Percentiles rank a stretch among this genome's conserved stretches.
Evolutionary conservation across 2,329 filamentous ascomycete genomes (phyloP).

Genomic region (Cryphonectria naterciae): DNA sequence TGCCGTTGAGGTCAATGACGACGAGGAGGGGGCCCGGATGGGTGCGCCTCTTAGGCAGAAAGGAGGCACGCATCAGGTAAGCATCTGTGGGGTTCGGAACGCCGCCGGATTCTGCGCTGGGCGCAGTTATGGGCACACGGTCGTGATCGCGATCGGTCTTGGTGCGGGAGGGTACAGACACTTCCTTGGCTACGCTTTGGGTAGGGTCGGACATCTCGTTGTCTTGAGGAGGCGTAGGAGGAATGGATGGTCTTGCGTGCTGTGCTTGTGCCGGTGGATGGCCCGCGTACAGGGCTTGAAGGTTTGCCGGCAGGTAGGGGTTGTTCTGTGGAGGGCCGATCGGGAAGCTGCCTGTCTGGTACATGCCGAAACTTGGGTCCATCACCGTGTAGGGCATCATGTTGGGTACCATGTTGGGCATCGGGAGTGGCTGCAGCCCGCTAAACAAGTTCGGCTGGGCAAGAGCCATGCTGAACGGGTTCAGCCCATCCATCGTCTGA

Average conservation of each 20-base stretch:
- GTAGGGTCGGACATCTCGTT: neutral
- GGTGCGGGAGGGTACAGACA: neutral
- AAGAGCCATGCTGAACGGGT: constrained; percentile 11
- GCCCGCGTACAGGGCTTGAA: neutral
- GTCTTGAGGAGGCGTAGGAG: neutral
- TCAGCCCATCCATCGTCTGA: neutral
- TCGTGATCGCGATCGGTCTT: neutral
- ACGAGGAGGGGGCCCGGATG: constrained; percentile 71
- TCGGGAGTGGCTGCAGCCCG: constrained; percentile 1
- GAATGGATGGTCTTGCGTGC: neutral
- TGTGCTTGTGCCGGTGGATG: neutral
- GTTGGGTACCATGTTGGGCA: neutral
- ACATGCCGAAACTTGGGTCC: neutral
- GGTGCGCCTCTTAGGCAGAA: constrained; percentile 45
- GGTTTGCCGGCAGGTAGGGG: neutral
- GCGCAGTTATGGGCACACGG: constrained; percentile 36
- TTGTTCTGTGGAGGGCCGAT: neutral
- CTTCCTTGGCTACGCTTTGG: neutral
- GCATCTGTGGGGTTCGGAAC: constrained; percentile 61
- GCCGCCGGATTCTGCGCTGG: constrained; percentile 54
- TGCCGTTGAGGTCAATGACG: constrained; percentile 92
- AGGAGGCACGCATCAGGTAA: constrained; percentile 63
- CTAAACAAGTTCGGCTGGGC: constrained; percentile 11
- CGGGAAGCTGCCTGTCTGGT: neutral
- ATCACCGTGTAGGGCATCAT: neutral